Base-by-base conservation (phyloP, 2,329 filamentous ascomycete genomes). In the Microsporum canis region DNA sequence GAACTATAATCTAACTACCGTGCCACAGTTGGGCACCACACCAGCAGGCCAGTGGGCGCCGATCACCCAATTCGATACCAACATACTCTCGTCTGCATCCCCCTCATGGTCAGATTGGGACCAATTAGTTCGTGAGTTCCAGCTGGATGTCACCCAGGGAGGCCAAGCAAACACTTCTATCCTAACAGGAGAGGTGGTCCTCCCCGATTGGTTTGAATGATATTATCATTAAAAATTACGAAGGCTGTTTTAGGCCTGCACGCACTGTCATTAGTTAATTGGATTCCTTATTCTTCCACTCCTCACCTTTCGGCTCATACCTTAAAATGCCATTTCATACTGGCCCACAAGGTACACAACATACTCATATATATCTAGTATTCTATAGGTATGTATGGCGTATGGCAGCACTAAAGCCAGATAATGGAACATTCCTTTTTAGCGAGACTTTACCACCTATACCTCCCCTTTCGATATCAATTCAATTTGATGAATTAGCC, bases 61-160 rank as follows among this genome's bases (percentile, higher is more conserved):
- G 31, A 53, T 33, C 49, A 23, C 49, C 12, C 49, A 53, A n/a
- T 8, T 33, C 12, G 49, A 53, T n/a, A 34, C 49, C 12, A 53
- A 27, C 27, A 34, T 53, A 3, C 29, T 53, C 8, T 57, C 38
- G 5, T 38, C 55, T 27, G 55, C 33, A 14, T 57, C 55, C n/a
- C 63, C 61, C 6, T 62, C 62, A 4, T 64, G 62, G 64, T 60
- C 61, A 57, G 63, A 63, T 41, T 66, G 64, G 64, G 62, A 65
- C 51, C 58, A 62, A 58, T 58, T 64, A 10, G 59, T 65, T 27
- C 60, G 63, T 5, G 64, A 66, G 58, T 66, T 66, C 38, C 64
- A 64, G 36, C 41, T 61, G 56, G 64, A 65, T 47, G 51, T 65
- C 38, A 57, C 58, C 38, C 41, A 63, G 57, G 60, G 43, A 1